Evolutionary conservation across 1,139 yeast species (phyloP), one percentile per base, ranked within the genome.

Genomic region (Lodderomyces theae): DNA sequence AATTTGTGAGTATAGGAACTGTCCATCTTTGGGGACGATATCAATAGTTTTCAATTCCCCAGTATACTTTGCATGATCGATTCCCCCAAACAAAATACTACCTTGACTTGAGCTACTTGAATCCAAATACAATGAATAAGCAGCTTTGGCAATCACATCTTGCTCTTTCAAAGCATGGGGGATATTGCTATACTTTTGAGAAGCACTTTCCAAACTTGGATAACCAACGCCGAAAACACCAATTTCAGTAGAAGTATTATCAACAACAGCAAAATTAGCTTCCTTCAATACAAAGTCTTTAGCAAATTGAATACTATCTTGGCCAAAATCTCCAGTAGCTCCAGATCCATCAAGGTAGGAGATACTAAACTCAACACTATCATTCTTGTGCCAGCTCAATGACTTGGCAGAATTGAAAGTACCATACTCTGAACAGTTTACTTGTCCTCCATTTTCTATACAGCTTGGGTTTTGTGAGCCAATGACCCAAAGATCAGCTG

Each of bases 61-160:
- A 0, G 60, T 46, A 45, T 65, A 72, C 57, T 79, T 80, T 26
- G 78, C 73, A 31, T 66, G 63, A 53, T 80, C 86, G 38, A 77
- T 60, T 23, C 78, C 86, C 4, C 86, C 86, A 54, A 80, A 80
- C 34, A 79, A 63, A 32, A 80, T 57, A 11, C 66, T 53, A 3
- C 85, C 85, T 1, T 56, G 42, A n/a, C 54, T 50, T 5, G 77
- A 59, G n/a, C 65, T 62, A 5, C 58, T 46, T 15, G 67, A 63
- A 42, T 71, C 67, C 47, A 81, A 67, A 58, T 73, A 80, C 37
- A 82, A 61, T 4, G 86, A 78, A 56, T 76, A 81, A 10, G 78
- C 70, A 29, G 61, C 63, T 37, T 70, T 66, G 35, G 65, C 53
- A 47, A 80, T 80, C 29, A 65, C 46, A 1, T 84, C 84, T 39